Base-by-base conservation (phyloP, 441 rosid genomes). In the Sinapis alba region DNA sequence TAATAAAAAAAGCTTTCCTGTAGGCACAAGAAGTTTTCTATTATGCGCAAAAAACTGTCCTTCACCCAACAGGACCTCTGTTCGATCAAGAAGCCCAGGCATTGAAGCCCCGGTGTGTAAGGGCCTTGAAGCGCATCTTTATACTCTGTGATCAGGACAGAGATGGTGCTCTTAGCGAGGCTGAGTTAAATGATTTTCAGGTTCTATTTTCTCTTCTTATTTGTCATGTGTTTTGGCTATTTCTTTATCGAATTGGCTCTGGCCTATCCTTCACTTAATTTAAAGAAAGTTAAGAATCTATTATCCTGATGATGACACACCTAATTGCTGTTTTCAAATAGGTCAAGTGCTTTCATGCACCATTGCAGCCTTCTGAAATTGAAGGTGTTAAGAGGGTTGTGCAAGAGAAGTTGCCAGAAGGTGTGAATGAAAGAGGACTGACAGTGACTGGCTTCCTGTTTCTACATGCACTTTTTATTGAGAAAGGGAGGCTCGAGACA, bases 281-380 rank as follows among this genome's bases (percentile, higher is more conserved):
- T 5, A 2, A 24, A 77, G 36, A 0, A 67, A 67, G 51, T 47
- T 53, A 61, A 75, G 28, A 23, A 1, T 24, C 65, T 21, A 13
- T 13, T 59, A 34, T 65, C 27, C 27, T 56, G 20, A 50, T 56
- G 20, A 50, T 58, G 67, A 70, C 56, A 13, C 68, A 73, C 80
- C 86, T 86, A 69, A 67, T 74, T 18, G 1, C 62, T 28, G 19
- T 79, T 80, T 32, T 56, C 64, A 50, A 73, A 50, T 87, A 95
- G 98, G 98, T 95, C 85, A 93, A 87, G 81, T 95, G 98, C 84
- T 95, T 95, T 85, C 91, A 88, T 68, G 92, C 97, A 75, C 97
- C 98, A 21, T 80, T 95, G 74, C 98, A 91, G 82, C 97, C 97
- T 78, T 90, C 95, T 53, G 99, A 95, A 87, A 89, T 95, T 66